A percentile compares a stretch with the other conserved stretches of the same genome.
phyloP scores from a whole-genome alignment of 305 asterid genomes.

The Solanum hybrid region DNA sequence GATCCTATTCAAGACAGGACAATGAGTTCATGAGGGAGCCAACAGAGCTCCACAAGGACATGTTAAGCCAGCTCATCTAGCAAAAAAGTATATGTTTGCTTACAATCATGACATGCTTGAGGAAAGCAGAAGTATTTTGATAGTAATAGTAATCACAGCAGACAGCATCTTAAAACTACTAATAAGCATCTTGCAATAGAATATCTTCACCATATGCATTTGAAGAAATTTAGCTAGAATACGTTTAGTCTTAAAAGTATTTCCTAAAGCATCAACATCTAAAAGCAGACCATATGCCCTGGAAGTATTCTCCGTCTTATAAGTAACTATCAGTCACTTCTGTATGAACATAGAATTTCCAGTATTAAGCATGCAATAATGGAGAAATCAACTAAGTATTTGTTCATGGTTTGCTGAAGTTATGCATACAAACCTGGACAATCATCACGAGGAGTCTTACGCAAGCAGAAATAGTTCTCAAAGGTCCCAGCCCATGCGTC shows the following conservation, averaged over 20 bases:
- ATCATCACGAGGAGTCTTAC: slow-evolving; percentile 84
- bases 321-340: not conserved
- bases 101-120: not conserved
- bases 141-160: not conserved
- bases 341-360: not conserved
- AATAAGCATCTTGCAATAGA: not conserved
- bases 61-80: not conserved
- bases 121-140: not conserved
- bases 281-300: not conserved
- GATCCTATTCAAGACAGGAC: not conserved
- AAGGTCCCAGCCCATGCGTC: slow-evolving; percentile 99
- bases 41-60: not conserved
- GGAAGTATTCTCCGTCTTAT: not conserved
- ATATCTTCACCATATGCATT: not conserved
- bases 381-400: not conserved
- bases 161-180: not conserved
- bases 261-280: not conserved
- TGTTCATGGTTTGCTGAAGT: not conserved
- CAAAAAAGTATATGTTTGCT: not conserved
- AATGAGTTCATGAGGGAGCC: not conserved
- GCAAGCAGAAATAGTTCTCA: slow-evolving; percentile 55
- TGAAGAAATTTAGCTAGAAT: not conserved
- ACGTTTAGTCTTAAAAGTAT: not conserved
- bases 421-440: slow-evolving; percentile 70
- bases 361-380: not conserved